Percentiles rank a stretch among this genome's conserved stretches.
Evolutionary conservation across 148 eudicot genomes (phyloP).

Genomic region (Persicaria maculosa): DNA sequence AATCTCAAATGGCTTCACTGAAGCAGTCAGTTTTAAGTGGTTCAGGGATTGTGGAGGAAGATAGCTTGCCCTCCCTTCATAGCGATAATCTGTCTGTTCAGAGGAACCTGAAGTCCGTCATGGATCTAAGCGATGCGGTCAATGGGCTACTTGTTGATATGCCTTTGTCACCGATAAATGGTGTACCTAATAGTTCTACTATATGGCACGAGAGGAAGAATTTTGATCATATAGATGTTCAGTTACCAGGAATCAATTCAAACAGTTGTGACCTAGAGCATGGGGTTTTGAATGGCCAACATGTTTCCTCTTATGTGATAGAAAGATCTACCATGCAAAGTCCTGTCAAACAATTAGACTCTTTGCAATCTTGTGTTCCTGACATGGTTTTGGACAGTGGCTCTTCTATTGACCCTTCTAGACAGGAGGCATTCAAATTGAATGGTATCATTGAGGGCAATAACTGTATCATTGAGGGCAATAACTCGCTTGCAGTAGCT

Average conservation of each 20-base stretch:
- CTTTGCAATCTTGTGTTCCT: constrained; percentile 25
- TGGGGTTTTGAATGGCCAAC: background rate
- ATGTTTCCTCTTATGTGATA: background rate
- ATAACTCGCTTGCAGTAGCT: constrained; percentile 21
- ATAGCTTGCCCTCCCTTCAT: background rate
- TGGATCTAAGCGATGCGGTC: background rate
- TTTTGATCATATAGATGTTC: constrained; percentile 8
- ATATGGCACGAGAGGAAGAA: background rate
- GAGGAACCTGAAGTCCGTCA: background rate
- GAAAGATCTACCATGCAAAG: background rate
- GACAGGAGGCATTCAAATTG: constrained; percentile 20
- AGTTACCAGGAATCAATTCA: background rate
- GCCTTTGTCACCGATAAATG: background rate
- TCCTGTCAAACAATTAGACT: constrained; percentile 16
- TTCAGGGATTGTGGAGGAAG: constrained; percentile 4
- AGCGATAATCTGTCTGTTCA: background rate
- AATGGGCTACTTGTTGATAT: background rate
- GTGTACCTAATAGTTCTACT: background rate
- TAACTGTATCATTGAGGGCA: constrained; percentile 23
- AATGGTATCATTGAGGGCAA: constrained; percentile 24
- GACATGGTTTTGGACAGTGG: constrained; percentile 19
- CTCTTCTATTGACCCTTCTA: constrained; percentile 12
- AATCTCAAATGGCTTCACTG: constrained; percentile 11
- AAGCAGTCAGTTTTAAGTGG: constrained; percentile 10
- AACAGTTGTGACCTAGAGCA: background rate